Base-by-base conservation (phyloP, 371 early-diverging fungal genomes). In the Apophysomyces elegans region DNA sequence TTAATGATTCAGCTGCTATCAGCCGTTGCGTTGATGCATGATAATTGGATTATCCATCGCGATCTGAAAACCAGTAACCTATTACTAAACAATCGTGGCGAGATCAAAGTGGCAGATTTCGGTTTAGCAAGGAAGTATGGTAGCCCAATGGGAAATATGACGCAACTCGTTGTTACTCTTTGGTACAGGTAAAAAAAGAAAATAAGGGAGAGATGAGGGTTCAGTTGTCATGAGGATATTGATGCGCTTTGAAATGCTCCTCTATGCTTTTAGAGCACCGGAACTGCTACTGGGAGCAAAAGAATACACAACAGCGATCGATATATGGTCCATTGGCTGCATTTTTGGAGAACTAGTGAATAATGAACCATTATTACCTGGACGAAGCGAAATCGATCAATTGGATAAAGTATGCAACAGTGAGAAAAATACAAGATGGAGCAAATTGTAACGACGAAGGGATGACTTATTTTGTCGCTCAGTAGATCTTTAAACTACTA, bases 51-150 rank as follows among this genome's bases (percentile, higher is more conserved):
- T 39, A 86, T 99, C 26, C 99, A 99, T 73, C 88, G 96, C 44
- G 99, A 99, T 82, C 78, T 99, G 57, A 99, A 99, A 76, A 97
- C 99, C 12, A 92, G 95, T 63, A 99, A 98, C 70, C 63, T 99
- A 58, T 77, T 99, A 36, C 77, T 99, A 77, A 95, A 91, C 69
- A 94, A 94, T 67, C 73, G 86, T 21, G 96, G 96, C 6, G 85
- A 83, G 44, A 83, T 95, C 70, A 91, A 94, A 59, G 90, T 96
- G 1, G 95, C 93, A 1, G 95, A 95, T 76, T 96, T 95, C 76
- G 95, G 93, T 4, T 65, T 95, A 46, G 93, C 94, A 1, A 81
- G 94, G 45, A 82, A 86, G 64, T 94, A 87, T 70, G 89, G 89
- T 38, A 88, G 93, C 63, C 91, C 93, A 0, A 70, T 90, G 66